These are phyloP conservation scores for Diaporthe destruens DNA, from an alignment of 2,329 filamentous ascomycete genomes.

Conservation along the genomic window DNA sequence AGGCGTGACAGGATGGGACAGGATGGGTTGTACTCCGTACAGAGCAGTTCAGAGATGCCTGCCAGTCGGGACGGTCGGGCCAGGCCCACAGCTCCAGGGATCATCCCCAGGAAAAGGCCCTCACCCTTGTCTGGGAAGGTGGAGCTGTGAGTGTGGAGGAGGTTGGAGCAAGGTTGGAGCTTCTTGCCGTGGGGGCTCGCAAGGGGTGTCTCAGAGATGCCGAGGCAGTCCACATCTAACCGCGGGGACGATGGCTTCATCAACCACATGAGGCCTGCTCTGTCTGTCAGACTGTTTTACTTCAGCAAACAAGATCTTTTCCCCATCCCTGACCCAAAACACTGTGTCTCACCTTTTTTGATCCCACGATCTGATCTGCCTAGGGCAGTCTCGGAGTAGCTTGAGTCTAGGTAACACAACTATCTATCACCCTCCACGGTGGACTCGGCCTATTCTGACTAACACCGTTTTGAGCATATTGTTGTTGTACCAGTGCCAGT, in stretches of 20 bases:
- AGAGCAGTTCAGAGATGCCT: conserved; percentile 8
- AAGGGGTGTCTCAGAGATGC: conserved; percentile 31
- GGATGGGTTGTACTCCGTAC: neutral
- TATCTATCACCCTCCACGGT: neutral
- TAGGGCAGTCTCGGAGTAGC: no score
- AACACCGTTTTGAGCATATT: conserved; percentile 2
- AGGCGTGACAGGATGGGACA: neutral
- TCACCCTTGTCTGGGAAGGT: neutral
- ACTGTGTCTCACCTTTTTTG: conserved; percentile 14
- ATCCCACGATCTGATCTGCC: conserved; percentile 27
- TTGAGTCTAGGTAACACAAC: conserved; percentile 29
- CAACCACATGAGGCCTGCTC: conserved; percentile 14
- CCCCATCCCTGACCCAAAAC: conserved; percentile 6
- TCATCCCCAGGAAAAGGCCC: conserved; percentile 23
- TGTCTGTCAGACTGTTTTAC: conserved; percentile 33
- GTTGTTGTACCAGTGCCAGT: neutral
- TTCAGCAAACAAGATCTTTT: neutral
- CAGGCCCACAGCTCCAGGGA: conserved; percentile 7
- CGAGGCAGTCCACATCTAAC: conserved; percentile 28
- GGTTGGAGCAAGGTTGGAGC: neutral
- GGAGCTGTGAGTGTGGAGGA: neutral
- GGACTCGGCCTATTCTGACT: neutral
- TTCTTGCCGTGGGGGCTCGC: conserved; percentile 20
- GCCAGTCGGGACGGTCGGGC: neutral
- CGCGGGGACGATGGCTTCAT: conserved; percentile 32